Conservation (phyloP, 805 yeast species). For the Wickerhamiella azyma region DNA sequence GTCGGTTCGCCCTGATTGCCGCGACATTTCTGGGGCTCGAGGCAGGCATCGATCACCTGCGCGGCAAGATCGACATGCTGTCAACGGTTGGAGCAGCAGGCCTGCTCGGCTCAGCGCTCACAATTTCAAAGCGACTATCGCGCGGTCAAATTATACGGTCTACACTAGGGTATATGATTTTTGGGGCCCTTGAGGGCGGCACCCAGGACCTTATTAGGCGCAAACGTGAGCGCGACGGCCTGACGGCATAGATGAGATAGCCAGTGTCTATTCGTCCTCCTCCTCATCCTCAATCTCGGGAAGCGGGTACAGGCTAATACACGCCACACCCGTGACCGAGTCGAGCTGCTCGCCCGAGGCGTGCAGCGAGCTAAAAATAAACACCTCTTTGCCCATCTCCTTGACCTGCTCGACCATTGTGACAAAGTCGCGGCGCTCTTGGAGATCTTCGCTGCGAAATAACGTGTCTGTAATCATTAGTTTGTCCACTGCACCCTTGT, state of each 20-base stretch:
- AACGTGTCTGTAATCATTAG: constrained; percentile 68
- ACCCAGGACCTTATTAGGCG: constrained; percentile 51
- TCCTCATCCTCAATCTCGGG: constrained; percentile 55
- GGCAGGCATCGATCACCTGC: constrained; percentile 39
- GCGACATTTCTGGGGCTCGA: constrained; percentile 46
- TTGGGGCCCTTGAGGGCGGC: constrained; percentile 51
- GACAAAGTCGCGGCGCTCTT: constrained; percentile 53
- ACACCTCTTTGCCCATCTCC: constrained; percentile 59
- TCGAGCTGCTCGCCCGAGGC: constrained; percentile 82
- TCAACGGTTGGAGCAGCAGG: constrained; percentile 50
- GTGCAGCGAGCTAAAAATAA: constrained; percentile 71
- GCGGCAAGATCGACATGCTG: constrained; percentile 44
- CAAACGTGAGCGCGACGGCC: constrained; percentile 21
- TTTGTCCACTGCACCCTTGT: constrained; percentile 61
- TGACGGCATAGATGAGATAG: neutral
- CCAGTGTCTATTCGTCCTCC: constrained; percentile 22
- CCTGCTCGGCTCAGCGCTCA: constrained; percentile 39
- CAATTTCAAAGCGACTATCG: constrained; percentile 28
- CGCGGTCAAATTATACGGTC: constrained; percentile 22
- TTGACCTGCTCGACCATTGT: constrained; percentile 54
- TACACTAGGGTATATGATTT: constrained; percentile 36
- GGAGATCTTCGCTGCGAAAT: constrained; percentile 63
- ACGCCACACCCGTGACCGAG: constrained; percentile 84
- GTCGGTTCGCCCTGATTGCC: constrained; percentile 33
- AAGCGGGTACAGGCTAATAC: constrained; percentile 67